A percentile compares a stretch with the other conserved stretches of the same genome.
These are phyloP conservation scores for Macrolepiota fuliginosa DNA, from an alignment of 768 basidiomycete species.

Conservation along the genomic window DNA sequence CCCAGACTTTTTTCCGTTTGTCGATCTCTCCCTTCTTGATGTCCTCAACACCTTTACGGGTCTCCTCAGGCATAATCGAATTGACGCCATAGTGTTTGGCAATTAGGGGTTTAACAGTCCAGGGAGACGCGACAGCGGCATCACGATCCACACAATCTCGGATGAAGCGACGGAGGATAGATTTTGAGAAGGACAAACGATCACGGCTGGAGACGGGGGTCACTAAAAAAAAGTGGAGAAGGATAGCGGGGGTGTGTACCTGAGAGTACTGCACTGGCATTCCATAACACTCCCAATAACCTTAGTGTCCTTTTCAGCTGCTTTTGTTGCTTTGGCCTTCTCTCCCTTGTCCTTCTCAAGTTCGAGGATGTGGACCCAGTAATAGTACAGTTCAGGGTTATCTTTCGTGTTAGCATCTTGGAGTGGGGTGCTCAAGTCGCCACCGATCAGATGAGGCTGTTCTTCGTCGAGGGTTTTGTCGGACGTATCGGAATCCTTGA, in stretches of 20 bases:
- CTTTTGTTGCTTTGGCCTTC: constrained; percentile 54
- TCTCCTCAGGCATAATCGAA: constrained; percentile 83
- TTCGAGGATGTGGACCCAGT: constrained; percentile 85
- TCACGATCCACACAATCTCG: constrained; percentile 94
- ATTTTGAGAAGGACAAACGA: constrained; percentile 93
- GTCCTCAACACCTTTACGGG: constrained; percentile 71
- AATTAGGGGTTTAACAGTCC: constrained; percentile 88
- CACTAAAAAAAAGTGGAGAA: constrained; percentile 8
- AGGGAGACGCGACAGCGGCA: constrained; percentile 89
- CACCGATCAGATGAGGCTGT: constrained; percentile 66
- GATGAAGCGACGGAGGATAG: constrained; percentile 93
- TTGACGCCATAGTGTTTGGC: constrained; percentile 85
- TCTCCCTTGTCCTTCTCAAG: constrained; percentile 69
- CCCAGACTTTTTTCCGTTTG: constrained; percentile 90
- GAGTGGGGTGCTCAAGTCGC: constrained; percentile 71
- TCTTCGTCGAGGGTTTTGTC: constrained; percentile 41
- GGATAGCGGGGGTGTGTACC: constrained; percentile 41
- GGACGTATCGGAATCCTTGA: constrained; percentile 45
- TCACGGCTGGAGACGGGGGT: constrained; percentile 65
- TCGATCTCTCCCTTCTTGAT: constrained; percentile 88
- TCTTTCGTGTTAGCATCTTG: constrained; percentile 73
- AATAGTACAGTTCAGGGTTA: constrained; percentile 80
- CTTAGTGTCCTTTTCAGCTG: constrained; percentile 51
- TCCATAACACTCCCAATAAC: constrained; percentile 81
- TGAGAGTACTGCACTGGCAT: constrained; percentile 77